phyloP scores from a whole-genome alignment of 345 rosid species.

The Bruguiera parviflora region DNA sequence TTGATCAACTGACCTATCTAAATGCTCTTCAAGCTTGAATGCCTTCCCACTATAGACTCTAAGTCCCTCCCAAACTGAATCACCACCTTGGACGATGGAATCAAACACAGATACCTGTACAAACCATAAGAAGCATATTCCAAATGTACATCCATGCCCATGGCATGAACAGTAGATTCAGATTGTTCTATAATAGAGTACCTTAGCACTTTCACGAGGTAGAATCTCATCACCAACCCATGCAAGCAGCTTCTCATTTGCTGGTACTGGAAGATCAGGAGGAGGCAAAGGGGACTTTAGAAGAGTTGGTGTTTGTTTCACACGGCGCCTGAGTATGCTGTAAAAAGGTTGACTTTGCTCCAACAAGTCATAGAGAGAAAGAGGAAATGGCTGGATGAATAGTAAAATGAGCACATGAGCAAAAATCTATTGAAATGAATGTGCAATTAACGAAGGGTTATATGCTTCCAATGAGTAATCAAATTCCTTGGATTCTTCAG shows the following conservation, averaged over 20 bases:
- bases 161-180: not conserved
- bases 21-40: constrained; percentile 86
- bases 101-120: constrained; percentile 83
- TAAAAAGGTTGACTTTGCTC: constrained; percentile 81
- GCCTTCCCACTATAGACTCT: constrained; percentile 62
- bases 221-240: constrained; percentile 89
- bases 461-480: not conserved
- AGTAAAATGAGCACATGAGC: not conserved
- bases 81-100: constrained; percentile 92
- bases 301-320: constrained; percentile 39
- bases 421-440: not conserved
- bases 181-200: constrained; percentile 23
- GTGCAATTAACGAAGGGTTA: not conserved
- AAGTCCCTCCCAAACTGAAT: constrained; percentile 95
- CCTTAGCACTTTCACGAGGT: constrained; percentile 81
- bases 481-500: constrained; percentile 3
- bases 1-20: constrained; percentile 53
- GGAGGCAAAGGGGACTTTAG: constrained; percentile 45
- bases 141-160: not conserved
- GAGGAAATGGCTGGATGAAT: constrained; percentile 57
- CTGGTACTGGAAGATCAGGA: constrained; percentile 76
- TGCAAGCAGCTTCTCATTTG: constrained; percentile 68
- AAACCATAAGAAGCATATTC: not conserved
- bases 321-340: constrained; percentile 62
- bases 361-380: constrained; percentile 56